Base-by-base conservation (phyloP, 1,284 basidiomycete species). In the Trichosporon sp. region DNA sequence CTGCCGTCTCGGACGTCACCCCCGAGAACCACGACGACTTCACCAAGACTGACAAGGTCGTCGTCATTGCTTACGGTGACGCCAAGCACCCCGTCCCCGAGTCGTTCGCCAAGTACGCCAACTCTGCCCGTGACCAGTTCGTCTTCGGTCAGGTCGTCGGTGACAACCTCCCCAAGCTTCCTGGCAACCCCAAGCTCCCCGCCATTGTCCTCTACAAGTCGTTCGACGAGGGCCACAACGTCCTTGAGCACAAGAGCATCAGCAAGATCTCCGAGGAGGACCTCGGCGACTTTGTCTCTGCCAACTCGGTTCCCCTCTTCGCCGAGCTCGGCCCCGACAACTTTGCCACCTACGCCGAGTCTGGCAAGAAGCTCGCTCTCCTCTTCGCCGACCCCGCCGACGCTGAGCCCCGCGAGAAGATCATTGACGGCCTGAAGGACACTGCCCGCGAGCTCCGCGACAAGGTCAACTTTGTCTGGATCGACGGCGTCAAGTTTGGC, bases 381-480 rank as follows among this genome's bases (percentile, higher is more conserved):
- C 88, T 97, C 81, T 99, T 99, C 87, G 81, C 94, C 77, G 93
- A 98, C 84, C 91, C 94, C 61, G 86, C 89, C 66, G 87, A 89
- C 75, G 73, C 71, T 12, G 48, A 74, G 19, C 87, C 88, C 73
- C 91, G 89, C 78, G 88, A 92, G 31, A 86, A 86, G 63, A 85
- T 91, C 70, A 87, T 96, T 75, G 89, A 91, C 61, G 85, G 87
- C 69, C 84, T 98, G 78, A 89, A 87, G 78, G 89, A 92, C 1
- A 82, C 96, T 70, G 96, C 96, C 35, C 87, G 90, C 73, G 89
- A 90, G 80, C 88, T 89, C 88, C 94, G 93, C 85, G 89, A 90
- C 80, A 91, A 93, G 85, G 79, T 98, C 82, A 98, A 97, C 90
- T 96, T 99, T 85, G 96, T 99, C 76, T 97, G 91, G 91, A 99